Conservation (phyloP, 129 eudicot species). For the Deinandra increscens region DNA sequence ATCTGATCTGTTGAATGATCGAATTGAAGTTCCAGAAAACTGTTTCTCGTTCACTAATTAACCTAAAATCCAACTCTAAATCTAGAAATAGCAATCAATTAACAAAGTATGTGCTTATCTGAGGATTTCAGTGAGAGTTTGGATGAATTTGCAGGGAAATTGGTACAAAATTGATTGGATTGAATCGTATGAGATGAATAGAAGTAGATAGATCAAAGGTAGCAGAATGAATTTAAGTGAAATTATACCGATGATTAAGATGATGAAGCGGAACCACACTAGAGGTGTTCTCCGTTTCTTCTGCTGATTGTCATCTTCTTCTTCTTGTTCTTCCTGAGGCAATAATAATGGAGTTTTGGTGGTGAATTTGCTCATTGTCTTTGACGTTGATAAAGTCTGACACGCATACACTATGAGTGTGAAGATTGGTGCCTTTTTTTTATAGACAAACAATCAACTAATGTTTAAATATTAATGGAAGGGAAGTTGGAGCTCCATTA, state of each 20-base stretch:
- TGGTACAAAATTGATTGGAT: too few relatives aligned
- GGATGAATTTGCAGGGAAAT: neutral
- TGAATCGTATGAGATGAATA: too few relatives aligned
- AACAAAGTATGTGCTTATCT: neutral
- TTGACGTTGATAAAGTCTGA: neutral
- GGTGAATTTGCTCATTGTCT: slow-evolving; percentile 10
- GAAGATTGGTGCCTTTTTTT: slow-evolving; percentile 11
- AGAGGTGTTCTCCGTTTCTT: slow-evolving; percentile 37
- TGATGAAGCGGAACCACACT: slow-evolving; percentile 29
- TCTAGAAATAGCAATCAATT: neutral
- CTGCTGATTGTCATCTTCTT: slow-evolving; percentile 4
- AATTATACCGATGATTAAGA: slow-evolving; percentile 31
- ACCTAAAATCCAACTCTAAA: neutral
- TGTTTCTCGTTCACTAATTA: neutral
- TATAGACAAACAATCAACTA: neutral
- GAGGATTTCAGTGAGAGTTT: neutral
- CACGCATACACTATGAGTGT: neutral
- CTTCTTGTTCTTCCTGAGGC: neutral
- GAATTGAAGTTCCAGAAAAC: neutral
- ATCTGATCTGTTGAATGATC: neutral
- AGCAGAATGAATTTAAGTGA: neutral
- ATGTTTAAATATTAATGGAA: neutral
- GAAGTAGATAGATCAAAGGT: neutral
- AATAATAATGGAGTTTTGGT: slow-evolving; percentile 35
- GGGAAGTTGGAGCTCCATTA: slow-evolving; percentile 17